A percentile compares a stretch with the other conserved stretches of the same genome.
Evolutionary conservation across 2,329 filamentous ascomycete species (phyloP).

Genomic region (Alternaria dauci): DNA sequence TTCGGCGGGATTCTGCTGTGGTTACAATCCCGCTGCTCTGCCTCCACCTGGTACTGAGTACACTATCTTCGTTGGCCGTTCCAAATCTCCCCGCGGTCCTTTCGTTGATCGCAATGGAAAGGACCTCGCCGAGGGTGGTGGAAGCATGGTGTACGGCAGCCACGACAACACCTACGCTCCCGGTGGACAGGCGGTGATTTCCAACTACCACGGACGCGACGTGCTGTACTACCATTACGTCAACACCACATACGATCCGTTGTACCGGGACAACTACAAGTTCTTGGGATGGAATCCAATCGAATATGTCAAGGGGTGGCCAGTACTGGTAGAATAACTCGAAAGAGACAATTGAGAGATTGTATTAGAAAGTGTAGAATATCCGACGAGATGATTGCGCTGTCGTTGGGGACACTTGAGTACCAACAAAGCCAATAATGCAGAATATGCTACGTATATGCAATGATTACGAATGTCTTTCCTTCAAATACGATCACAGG

Average conservation of each 20-base stretch:
- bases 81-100: conserved; percentile 56
- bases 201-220: conserved; percentile 15
- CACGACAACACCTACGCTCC: conserved; percentile 52
- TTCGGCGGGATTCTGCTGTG: background rate
- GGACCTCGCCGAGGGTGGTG: conserved; percentile 61
- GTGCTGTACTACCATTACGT: conserved; percentile 33
- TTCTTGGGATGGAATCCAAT: conserved; percentile 3
- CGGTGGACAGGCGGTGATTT: conserved; percentile 28
- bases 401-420: too few species aligned
- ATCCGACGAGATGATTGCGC: background rate
- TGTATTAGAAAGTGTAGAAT: background rate
- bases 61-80: conserved; percentile 68
- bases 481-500: background rate
- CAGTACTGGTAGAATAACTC: background rate
- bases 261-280: conserved; percentile 2
- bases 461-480: rapidly evolving
- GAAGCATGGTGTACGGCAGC: conserved; percentile 64
- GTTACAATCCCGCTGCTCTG: background rate
- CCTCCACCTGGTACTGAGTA: conserved; percentile 63
- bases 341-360: background rate
- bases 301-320: background rate
- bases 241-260: background rate
- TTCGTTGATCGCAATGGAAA: conserved; percentile 52
- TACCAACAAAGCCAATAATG: too few species aligned
- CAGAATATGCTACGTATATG: background rate